Evolutionary conservation across 257 asterid genomes (phyloP).

Genomic region (Jacaranda copaia): DNA sequence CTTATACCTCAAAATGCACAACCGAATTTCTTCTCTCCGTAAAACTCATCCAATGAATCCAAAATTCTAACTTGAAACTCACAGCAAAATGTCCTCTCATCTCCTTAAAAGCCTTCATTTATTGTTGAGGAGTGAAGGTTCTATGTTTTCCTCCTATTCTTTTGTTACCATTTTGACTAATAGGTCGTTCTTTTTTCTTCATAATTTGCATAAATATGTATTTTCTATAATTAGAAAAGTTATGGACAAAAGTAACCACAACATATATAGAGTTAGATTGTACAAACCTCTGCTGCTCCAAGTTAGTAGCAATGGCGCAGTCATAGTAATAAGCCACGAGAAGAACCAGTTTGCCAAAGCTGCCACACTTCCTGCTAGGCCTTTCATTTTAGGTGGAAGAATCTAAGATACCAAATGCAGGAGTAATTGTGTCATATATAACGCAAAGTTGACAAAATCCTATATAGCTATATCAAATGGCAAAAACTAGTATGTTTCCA

Average conservation of each 20-base stretch:
- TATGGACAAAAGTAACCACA: neutral
- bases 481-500: neutral
- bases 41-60: too few relatives aligned
- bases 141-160: neutral
- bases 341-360: constrained; percentile 61
- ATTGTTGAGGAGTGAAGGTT: too few relatives aligned
- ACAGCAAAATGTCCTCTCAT: neutral
- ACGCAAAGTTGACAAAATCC: neutral
- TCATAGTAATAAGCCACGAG: constrained; percentile 60
- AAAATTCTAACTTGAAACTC: neutral
- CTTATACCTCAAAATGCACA: too few relatives aligned
- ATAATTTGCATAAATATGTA: neutral
- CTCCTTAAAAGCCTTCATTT: neutral
- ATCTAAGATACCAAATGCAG: constrained; percentile 49
- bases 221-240: neutral
- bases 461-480: neutral
- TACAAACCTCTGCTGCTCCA: constrained; percentile 78
- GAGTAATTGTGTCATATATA: constrained; percentile 7
- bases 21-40: too few relatives aligned
- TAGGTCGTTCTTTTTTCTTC: neutral
- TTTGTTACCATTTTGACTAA: too few relatives aligned
- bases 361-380: constrained; percentile 67
- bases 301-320: constrained; percentile 64
- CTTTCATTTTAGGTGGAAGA: constrained; percentile 74
- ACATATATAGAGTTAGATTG: neutral